Evolutionary conservation across 768 basidiomycete genomes (phyloP).

Genomic region (Steccherinum ochraceum): DNA sequence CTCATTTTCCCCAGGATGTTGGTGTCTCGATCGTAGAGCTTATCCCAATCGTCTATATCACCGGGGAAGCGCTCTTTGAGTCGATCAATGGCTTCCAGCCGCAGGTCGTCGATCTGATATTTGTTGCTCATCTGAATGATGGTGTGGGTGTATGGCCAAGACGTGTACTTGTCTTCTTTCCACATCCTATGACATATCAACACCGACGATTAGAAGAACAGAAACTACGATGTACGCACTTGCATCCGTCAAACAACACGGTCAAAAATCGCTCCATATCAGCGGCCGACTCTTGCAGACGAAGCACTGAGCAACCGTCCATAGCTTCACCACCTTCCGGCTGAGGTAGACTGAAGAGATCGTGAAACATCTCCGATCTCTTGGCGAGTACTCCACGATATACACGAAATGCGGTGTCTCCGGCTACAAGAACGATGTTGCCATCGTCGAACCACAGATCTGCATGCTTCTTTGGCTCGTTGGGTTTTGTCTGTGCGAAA

Average conservation of each 20-base stretch:
- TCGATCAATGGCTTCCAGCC: neutral
- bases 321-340: slow-evolving; percentile 2
- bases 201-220: neutral
- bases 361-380: slow-evolving; percentile 16
- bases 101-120: neutral
- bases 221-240: neutral
- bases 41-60: slow-evolving; percentile 1
- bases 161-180: neutral
- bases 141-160: neutral
- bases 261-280: neutral
- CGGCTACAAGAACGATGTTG: slow-evolving; percentile 19
- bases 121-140: neutral
- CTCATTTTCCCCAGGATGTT: neutral
- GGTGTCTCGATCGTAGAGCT: neutral
- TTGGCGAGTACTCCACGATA: slow-evolving; percentile 17
- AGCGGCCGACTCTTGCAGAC: neutral
- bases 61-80: slow-evolving; percentile 2
- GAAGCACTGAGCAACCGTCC: slow-evolving; percentile 1
- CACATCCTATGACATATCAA: neutral
- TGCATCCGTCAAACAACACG: slow-evolving; percentile 1
- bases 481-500: no score
- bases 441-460: slow-evolving; percentile 25
- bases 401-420: slow-evolving; percentile 18
- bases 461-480: no score
- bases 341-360: slow-evolving; percentile 2